phyloP scores from a whole-genome alignment of 129 eudicot species.

The Flaveria bidentis region DNA sequence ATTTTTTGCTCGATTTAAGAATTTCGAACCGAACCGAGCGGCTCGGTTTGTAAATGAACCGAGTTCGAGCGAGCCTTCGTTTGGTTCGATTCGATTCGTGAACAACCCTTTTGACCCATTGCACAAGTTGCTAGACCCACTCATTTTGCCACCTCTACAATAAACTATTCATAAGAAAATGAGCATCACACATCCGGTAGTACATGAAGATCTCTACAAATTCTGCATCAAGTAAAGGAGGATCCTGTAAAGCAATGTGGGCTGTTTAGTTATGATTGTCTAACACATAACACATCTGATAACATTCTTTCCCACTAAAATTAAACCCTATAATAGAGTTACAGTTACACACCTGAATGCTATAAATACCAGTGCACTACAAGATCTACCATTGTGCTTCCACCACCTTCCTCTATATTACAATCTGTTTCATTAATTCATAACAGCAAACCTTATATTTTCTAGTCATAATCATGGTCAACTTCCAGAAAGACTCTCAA shows the following conservation, averaged over 20 bases:
- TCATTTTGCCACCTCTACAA: not conserved
- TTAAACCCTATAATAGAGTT: conserved; percentile 18
- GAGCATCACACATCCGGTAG: conserved; percentile 17
- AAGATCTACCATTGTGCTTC: conserved; percentile 23
- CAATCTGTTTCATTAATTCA: not conserved
- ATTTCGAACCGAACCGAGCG: too few species aligned
- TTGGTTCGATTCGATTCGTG: too few species aligned
- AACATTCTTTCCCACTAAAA: conserved; percentile 16
- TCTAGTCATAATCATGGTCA: conserved; percentile 35
- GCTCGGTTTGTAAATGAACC: too few species aligned
- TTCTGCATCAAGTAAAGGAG: conserved; percentile 24
- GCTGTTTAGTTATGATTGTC: conserved; percentile 18
- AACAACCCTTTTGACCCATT: not conserved
- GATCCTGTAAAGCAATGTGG: conserved; percentile 15
- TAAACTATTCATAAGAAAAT: conserved; percentile 12
- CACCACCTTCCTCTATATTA: not conserved
- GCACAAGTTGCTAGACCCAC: not conserved
- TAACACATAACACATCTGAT: conserved; percentile 11
- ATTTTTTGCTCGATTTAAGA: too few species aligned
- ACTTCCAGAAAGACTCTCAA: conserved; percentile 19
- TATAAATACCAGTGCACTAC: conserved; percentile 44
- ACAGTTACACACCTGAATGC: conserved; percentile 6
- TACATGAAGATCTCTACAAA: conserved; percentile 1
- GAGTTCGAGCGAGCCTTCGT: too few species aligned
- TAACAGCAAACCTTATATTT: conserved; percentile 4